A percentile compares a stretch with the other conserved stretches of the same genome.
Conservation (phyloP, 1,284 basidiomycete species). For the Malassezia japonica region DNA sequence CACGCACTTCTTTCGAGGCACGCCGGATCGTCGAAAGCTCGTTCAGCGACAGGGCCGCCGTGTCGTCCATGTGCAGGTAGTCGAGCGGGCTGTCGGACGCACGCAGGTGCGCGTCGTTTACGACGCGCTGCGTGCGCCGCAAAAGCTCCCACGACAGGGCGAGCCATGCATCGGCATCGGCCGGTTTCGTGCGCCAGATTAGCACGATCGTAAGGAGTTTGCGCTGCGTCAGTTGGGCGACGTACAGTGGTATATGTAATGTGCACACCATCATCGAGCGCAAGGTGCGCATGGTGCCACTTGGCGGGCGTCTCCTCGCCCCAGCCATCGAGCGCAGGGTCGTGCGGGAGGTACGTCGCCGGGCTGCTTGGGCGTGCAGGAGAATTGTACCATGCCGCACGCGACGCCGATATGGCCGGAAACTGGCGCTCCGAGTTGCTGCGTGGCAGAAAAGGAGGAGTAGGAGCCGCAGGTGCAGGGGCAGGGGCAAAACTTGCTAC, state of each 20-base stretch:
- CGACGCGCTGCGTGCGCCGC: constrained; percentile 8
- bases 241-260: constrained; percentile 3
- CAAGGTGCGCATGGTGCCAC: neutral
- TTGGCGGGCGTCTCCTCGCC: constrained; percentile 10
- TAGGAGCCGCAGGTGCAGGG: no score
- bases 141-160: constrained; percentile 6
- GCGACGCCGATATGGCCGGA: neutral
- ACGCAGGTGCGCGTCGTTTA: constrained; percentile 9
- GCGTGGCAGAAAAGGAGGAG: no score
- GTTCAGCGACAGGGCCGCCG: neutral
- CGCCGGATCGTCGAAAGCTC: neutral
- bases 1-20: neutral
- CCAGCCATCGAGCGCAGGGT: constrained; percentile 13
- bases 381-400: neutral
- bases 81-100: neutral
- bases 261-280: no score
- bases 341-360: neutral
- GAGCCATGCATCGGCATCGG: neutral
- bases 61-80: constrained; percentile 7
- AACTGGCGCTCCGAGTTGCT: neutral
- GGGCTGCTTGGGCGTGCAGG: neutral
- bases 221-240: neutral
- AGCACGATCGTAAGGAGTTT: constrained; percentile 13
- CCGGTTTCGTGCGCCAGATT: neutral
- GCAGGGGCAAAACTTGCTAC: no score